phyloP scores from a whole-genome alignment of 352 stramenopile species.

The Plasmopara halstedii region DNA sequence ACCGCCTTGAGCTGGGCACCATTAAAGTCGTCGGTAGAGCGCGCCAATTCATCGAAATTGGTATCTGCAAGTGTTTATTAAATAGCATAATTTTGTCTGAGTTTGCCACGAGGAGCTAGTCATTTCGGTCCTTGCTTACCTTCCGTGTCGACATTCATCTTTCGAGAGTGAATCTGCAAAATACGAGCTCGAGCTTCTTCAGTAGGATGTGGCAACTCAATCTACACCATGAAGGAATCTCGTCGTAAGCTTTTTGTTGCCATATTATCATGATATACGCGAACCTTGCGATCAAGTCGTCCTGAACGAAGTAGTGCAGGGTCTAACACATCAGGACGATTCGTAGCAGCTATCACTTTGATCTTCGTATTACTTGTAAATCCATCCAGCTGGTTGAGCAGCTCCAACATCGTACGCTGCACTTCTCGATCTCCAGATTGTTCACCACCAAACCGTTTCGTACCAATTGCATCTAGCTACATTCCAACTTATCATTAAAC shows the following conservation, averaged over 20 bases:
- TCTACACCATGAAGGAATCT: conserved; percentile 43
- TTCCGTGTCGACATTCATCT: conserved; percentile 94
- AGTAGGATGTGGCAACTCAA: conserved; percentile 96
- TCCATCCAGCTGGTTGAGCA: conserved; percentile 97
- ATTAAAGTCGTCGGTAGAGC: conserved; percentile 99
- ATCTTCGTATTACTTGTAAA: conserved; percentile 98
- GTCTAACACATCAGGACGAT: conserved; percentile 95
- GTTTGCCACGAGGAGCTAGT: not conserved
- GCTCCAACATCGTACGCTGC: conserved; percentile 98
- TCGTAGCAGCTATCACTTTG: conserved; percentile 98
- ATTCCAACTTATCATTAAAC: not conserved
- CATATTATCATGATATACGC: not conserved
- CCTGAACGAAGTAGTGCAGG: conserved; percentile 93
- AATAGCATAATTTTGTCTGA: conserved; percentile 1
- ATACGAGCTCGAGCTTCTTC: conserved; percentile 96
- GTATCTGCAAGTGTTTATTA: conserved; percentile 49
- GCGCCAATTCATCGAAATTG: conserved; percentile 97
- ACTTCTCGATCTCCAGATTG: conserved; percentile 95
- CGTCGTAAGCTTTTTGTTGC: not conserved
- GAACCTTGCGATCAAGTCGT: conserved; percentile 90
- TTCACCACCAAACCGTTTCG: conserved; percentile 97
- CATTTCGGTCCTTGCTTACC: conserved; percentile 30
- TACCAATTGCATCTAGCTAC: conserved; percentile 96
- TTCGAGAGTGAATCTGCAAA: conserved; percentile 95
- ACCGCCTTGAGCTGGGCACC: conserved; percentile 96